Conservation (phyloP, 1,139 yeast species). For the Candida anutae region DNA sequence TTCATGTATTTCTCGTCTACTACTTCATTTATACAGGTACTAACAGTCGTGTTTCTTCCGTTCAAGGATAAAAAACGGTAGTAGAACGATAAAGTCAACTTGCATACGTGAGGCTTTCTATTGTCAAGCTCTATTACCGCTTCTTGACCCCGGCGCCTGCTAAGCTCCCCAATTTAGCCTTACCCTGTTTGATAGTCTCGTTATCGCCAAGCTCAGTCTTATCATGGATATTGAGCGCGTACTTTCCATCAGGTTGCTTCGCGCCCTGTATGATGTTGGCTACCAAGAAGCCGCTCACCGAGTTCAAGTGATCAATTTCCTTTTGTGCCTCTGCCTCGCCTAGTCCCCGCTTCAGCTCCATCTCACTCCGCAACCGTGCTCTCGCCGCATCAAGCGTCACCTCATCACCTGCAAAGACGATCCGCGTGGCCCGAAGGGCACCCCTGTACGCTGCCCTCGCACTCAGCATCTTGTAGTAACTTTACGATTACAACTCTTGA, state of each 20-base stretch:
- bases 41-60: too few relatives aligned
- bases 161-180: constrained; percentile 32
- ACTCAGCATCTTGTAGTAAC: too few relatives aligned
- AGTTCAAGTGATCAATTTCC: constrained; percentile 57
- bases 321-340: constrained; percentile 30
- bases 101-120: too few relatives aligned
- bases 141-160: constrained; percentile 30
- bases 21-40: too few relatives aligned
- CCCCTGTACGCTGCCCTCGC: constrained; percentile 56
- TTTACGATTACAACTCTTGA: too few relatives aligned
- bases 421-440: constrained; percentile 61
- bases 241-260: constrained; percentile 34
- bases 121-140: too few relatives aligned
- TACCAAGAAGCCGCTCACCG: constrained; percentile 59
- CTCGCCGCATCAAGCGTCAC: constrained; percentile 57
- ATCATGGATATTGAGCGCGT: constrained; percentile 61
- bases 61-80: too few relatives aligned
- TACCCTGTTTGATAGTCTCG: constrained; percentile 38
- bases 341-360: constrained; percentile 27
- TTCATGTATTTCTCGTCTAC: too few relatives aligned
- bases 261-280: constrained; percentile 82
- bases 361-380: constrained; percentile 53
- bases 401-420: constrained; percentile 57
- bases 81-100: too few relatives aligned
- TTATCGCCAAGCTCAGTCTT: constrained; percentile 90